Evolutionary conservation across 345 rosid genomes (phyloP).

Genomic region (Camelina neglecta): DNA sequence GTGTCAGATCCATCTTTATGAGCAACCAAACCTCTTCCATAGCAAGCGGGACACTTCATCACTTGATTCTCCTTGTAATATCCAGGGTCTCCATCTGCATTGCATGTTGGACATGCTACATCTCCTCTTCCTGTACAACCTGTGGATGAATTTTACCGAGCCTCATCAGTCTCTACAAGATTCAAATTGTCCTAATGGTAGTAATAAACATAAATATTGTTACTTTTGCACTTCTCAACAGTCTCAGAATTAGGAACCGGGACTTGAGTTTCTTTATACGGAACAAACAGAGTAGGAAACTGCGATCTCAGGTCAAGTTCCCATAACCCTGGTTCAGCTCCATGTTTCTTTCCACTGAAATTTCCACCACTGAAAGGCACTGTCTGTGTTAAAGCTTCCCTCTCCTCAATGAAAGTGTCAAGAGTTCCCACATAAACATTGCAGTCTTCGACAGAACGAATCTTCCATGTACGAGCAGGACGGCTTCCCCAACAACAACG

Average conservation of each 20-base stretch:
- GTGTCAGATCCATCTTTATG: slow-evolving; percentile 96
- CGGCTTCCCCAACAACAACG: slow-evolving; percentile 99
- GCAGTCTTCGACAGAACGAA: slow-evolving; percentile 85
- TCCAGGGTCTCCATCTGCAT: slow-evolving; percentile 81
- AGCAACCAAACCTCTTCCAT: slow-evolving; percentile 94
- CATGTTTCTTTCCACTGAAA: slow-evolving; percentile 58
- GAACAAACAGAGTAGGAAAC: slow-evolving; percentile 77
- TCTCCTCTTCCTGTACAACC: slow-evolving; percentile 84
- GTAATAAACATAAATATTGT: not conserved
- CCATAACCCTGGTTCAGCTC: slow-evolving; percentile 70
- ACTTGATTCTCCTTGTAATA: slow-evolving; percentile 75
- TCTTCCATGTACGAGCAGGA: slow-evolving; percentile 97
- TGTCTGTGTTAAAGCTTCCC: slow-evolving; percentile 73
- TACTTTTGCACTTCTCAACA: slow-evolving; percentile 82
- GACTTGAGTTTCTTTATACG: slow-evolving; percentile 63
- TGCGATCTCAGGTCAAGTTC: slow-evolving; percentile 79
- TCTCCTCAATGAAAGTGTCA: slow-evolving; percentile 88
- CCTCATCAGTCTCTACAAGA: slow-evolving; percentile 25
- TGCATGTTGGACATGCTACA: slow-evolving; percentile 66
- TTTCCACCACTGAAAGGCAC: slow-evolving; percentile 62
- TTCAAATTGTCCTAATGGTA: not conserved
- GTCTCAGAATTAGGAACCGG: slow-evolving; percentile 73
- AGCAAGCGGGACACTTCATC: slow-evolving; percentile 65
- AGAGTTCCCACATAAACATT: slow-evolving; percentile 94
- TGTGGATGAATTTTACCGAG: slow-evolving; percentile 39